Evolutionary conservation across 1,284 basidiomycete genomes (phyloP).

Genomic region (Sporisorium exsertum): DNA sequence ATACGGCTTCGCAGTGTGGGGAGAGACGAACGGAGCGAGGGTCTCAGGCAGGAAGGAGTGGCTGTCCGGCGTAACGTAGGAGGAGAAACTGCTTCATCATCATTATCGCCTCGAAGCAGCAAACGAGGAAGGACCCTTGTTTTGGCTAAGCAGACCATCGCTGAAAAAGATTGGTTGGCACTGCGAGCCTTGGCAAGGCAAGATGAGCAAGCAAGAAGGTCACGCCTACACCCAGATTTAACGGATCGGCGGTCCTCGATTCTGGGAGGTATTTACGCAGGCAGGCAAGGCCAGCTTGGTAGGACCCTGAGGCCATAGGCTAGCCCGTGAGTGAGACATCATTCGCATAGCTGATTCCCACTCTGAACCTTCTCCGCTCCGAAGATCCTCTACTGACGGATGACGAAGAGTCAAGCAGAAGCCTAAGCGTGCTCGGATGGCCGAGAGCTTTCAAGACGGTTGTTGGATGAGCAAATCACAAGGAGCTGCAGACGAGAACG

Average conservation of each 20-base stretch:
- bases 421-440: not conserved
- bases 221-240: slow-evolving; percentile 21
- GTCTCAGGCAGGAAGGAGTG: not conserved
- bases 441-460: not conserved
- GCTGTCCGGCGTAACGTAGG: not conserved
- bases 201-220: not conserved
- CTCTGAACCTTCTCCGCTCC: not conserved
- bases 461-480: not conserved
- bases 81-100: slow-evolving; percentile 8
- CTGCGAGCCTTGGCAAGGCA: not conserved
- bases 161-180: not conserved
- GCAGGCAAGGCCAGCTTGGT: not conserved
- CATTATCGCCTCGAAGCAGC: not conserved
- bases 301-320: slow-evolving; percentile 1
- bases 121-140: slow-evolving; percentile 9
- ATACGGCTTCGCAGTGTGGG: not conserved
- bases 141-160: slow-evolving; percentile 15
- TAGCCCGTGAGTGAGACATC: not conserved
- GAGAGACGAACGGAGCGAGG: not conserved
- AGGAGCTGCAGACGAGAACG: not conserved
- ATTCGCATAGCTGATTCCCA: not conserved
- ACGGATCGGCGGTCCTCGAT: slow-evolving; percentile 23
- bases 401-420: too few relatives aligned
- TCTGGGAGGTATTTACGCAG: not conserved
- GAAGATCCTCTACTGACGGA: not conserved